These are phyloP conservation scores for Tulasnella sp. DNA, from an alignment of 768 basidiomycete genomes.

Conservation along the genomic window DNA sequence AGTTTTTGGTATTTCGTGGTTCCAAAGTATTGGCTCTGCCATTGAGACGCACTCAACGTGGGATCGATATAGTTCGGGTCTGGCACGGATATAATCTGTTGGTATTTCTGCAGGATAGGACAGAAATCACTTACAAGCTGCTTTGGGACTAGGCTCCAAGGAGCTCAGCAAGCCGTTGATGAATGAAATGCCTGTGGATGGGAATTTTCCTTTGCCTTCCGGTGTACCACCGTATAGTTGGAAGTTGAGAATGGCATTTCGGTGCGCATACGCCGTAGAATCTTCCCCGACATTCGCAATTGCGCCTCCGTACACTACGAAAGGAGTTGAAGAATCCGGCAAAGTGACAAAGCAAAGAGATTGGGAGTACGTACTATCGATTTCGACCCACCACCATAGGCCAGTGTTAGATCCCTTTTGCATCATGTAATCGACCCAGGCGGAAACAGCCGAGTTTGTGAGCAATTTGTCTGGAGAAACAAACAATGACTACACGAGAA, in stretches of 20 bases:
- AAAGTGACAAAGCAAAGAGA: background rate
- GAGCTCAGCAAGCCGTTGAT: constrained; percentile 29
- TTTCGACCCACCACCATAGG: background rate
- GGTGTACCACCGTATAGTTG: constrained; percentile 39
- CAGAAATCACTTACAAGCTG: constrained; percentile 15
- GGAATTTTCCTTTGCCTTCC: constrained; percentile 31
- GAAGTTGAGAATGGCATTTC: constrained; percentile 34
- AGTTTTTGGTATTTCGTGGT: constrained; percentile 10
- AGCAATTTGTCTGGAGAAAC: constrained; percentile 5
- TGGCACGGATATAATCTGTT: constrained; percentile 19
- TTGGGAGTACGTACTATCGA: constrained; percentile 5
- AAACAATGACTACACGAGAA: constrained; percentile 13
- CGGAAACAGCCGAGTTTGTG: constrained; percentile 23
- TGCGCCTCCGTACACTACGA: constrained; percentile 28
- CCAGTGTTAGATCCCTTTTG: constrained; percentile 25
- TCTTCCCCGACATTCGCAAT: constrained; percentile 32
- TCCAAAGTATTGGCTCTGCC: constrained; percentile 22
- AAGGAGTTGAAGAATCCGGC: too few relatives aligned
- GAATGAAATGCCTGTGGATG: constrained; percentile 33
- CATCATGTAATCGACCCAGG: constrained; percentile 31
- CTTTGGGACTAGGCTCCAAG: constrained; percentile 15
- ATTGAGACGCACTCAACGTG: constrained; percentile 25
- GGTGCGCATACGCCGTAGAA: constrained; percentile 36
- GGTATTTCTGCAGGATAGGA: background rate
- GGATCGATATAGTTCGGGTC: constrained; percentile 37